Percentiles rank a stretch among this genome's conserved stretches.
Evolutionary conservation across 2,329 filamentous ascomycete species (phyloP).

Genomic region (Penicillium aurantiogriseum): DNA sequence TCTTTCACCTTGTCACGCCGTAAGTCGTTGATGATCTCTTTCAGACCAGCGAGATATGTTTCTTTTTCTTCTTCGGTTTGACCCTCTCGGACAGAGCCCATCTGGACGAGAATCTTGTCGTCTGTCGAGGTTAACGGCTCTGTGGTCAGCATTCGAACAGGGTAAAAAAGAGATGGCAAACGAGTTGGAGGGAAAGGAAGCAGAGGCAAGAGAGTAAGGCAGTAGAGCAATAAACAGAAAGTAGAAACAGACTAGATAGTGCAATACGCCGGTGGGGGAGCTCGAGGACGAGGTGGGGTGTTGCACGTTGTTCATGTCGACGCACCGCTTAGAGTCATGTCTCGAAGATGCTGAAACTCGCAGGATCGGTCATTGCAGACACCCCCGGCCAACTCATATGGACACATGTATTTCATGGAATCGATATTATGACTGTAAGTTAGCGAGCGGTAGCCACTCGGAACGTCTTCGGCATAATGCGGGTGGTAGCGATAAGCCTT

Average conservation of each 20-base stretch:
- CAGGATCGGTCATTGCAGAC: conserved; percentile 74
- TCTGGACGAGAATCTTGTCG: conserved; percentile 52
- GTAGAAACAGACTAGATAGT: conserved; percentile 4
- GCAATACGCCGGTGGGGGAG: conserved; percentile 18
- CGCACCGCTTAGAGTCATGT: conserved; percentile 73
- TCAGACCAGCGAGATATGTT: conserved; percentile 46
- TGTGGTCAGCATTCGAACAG: conserved; percentile 43
- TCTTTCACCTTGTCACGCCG: conserved; percentile 51
- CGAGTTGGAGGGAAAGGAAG: conserved; percentile 2
- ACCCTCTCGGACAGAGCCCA: conserved; percentile 49
- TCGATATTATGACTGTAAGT: conserved; percentile 94
- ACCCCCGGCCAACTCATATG: conserved; percentile 67
- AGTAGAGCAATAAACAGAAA: conserved; percentile 12
- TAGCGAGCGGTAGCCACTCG: conserved; percentile 79
- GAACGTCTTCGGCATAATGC: conserved; percentile 65
- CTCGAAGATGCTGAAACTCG: conserved; percentile 74
- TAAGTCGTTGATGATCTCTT: conserved; percentile 51
- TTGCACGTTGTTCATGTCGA: conserved; percentile 43
- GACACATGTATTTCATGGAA: conserved; percentile 69
- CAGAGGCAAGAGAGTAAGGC: conserved; percentile 9
- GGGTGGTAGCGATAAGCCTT: conserved; percentile 89
- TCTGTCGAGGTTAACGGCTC: conserved; percentile 44
- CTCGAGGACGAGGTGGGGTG: conserved; percentile 23
- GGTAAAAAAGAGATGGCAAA: conserved; percentile 23
- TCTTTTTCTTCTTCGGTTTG: conserved; percentile 46